Conservation (phyloP, 2,329 filamentous ascomycete genomes). For the Alternaria atra region DNA sequence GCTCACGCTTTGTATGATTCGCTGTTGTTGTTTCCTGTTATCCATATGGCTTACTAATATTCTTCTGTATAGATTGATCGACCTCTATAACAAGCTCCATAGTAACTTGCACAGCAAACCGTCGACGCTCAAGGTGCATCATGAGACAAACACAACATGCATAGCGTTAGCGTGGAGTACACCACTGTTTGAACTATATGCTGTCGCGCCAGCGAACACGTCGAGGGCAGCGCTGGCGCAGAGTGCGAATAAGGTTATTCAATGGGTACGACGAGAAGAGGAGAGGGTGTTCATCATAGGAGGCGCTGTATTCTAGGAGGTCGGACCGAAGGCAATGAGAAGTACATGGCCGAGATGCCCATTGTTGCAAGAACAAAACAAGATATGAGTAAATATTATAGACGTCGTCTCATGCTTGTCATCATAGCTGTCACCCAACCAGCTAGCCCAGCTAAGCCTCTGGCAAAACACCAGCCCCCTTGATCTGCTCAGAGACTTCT, state of each 20-base stretch:
- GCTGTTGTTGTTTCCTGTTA: not conserved
- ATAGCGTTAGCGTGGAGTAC: conserved; percentile 91
- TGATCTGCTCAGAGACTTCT: conserved; percentile 45
- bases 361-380: not conserved
- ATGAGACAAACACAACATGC: conserved; percentile 74
- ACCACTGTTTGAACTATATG: conserved; percentile 91
- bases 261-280: conserved; percentile 92
- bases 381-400: not conserved
- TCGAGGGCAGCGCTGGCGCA: conserved; percentile 75
- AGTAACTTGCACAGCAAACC: conserved; percentile 84
- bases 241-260: conserved; percentile 86
- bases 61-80: conserved; percentile 61
- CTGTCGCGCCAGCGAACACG: conserved; percentile 80
- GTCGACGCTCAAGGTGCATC: conserved; percentile 84
- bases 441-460: not conserved
- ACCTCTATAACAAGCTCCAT: conserved; percentile 85
- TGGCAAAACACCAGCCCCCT: conserved; percentile 38
- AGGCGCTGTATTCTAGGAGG: conserved; percentile 74
- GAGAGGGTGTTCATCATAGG: conserved; percentile 96
- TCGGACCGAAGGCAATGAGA: not conserved
- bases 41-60: not conserved
- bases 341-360: not conserved
- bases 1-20: not conserved
- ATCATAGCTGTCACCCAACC: not conserved
- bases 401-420: not conserved